phyloP scores from a whole-genome alignment of 257 asterid species.

The Salvia miltiorrhiza region DNA sequence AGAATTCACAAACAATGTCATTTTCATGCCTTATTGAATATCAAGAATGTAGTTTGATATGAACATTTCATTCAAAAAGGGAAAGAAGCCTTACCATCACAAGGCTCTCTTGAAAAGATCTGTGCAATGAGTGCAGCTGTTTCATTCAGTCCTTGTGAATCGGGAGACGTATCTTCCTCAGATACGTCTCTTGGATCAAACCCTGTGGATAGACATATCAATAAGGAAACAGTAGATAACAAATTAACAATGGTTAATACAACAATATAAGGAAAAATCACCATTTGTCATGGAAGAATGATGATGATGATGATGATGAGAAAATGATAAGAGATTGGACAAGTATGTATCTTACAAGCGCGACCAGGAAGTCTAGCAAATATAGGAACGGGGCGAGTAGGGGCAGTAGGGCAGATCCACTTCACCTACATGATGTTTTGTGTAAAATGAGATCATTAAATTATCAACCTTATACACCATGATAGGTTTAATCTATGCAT shows the following conservation, averaged over 20 bases:
- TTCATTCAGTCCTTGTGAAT: conserved; percentile 56
- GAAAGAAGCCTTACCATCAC: conserved; percentile 39
- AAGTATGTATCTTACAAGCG: conserved; percentile 45
- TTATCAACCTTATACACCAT: neutral
- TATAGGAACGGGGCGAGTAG: conserved; percentile 52
- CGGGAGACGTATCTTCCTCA: conserved; percentile 41
- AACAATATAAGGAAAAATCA: too few relatives aligned
- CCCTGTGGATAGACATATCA: conserved; percentile 31
- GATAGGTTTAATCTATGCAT: neutral
- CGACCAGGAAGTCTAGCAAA: conserved; percentile 61
- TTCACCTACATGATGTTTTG: conserved; percentile 40
- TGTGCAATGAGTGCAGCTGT: conserved; percentile 60
- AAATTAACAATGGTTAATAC: too few relatives aligned
- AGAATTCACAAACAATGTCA: too few relatives aligned
- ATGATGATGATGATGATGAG: too few relatives aligned
- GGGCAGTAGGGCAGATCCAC: conserved; percentile 83
- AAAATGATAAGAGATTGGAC: too few relatives aligned
- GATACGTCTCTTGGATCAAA: conserved; percentile 56
- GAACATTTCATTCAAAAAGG: neutral
- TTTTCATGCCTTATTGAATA: too few relatives aligned
- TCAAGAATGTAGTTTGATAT: too few relatives aligned
- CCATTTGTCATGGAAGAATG: too few relatives aligned
- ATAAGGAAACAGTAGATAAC: too few relatives aligned
- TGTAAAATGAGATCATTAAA: neutral
- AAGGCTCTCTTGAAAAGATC: conserved; percentile 58